Evolutionary conservation across 202 grass and related monocot genomes (phyloP), one percentile per base, ranked within the genome.

Genomic region (Hordeum pubiflorum): DNA sequence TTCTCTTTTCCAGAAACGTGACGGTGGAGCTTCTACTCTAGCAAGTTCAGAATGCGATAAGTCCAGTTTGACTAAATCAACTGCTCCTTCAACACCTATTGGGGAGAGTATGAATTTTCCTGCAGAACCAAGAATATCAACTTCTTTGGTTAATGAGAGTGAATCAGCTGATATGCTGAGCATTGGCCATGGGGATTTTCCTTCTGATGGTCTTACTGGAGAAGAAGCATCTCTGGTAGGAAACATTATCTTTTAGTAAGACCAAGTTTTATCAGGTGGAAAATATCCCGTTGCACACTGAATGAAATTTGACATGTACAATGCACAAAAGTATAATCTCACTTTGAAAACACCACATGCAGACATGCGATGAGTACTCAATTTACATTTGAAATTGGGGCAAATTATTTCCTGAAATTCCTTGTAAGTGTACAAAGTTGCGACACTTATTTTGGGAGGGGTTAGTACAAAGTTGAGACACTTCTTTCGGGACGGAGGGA

Each of bases 21-120:
- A 99, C 72, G 86, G 88, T 75, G 88, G 90, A 77, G 82, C 81
- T 74, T 91, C 87, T 85, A 88, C 89, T 76, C 56, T 99, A 74
- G 87, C 92, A 81, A 99, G 91, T 89, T 99, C 96, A 78, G 96
- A 99, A 85, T 93, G 96, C 62, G 96, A 99, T 56, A 99, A 99
- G 72, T 99, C 96, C 21, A 96, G 96, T 88, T 90, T 90, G 60
- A 96, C 90, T 81, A 99, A 99, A 89, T 99, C 96, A 81, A 99
- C 96, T 2, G 79, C 92, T 65, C 96, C 92, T 79, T 97, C 94
- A 73, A 99, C 96, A 26, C 96, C 96, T 87, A 88, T 96, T 60
- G 96, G 89, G 61, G 90, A 91, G 68, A 93, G 85, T 75, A 6
- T 91, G 68, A 93, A 91, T 87, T 99, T 95, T 84, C 85, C 56